Conservation (phyloP, 176 grass and related monocot genomes). For the Oryza officinalis region DNA sequence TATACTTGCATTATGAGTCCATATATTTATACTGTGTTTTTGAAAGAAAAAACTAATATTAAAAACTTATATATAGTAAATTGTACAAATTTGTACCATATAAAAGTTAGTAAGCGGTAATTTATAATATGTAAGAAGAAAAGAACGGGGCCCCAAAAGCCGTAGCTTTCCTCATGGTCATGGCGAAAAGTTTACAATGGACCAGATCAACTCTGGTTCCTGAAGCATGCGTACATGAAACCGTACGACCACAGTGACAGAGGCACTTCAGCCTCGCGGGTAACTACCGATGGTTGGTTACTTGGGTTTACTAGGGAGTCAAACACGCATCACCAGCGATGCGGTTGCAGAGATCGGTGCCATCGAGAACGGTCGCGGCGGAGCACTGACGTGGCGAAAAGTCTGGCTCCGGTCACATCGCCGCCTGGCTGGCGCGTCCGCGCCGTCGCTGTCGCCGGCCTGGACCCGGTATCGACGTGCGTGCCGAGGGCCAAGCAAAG, state of each 20-base stretch:
- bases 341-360: background rate
- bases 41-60: no score
- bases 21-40: no score
- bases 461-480: slow-evolving; percentile 7
- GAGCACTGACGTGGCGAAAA: slow-evolving; percentile 13
- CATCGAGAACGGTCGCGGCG: background rate
- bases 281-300: background rate
- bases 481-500: background rate
- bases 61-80: no score
- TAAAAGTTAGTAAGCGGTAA: no score
- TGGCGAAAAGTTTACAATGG: no score
- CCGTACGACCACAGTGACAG: no score
- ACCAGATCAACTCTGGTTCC: background rate
- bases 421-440: background rate
- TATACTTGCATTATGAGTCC: no score
- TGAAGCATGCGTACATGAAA: background rate
- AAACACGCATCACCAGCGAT: background rate
- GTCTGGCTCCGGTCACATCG: slow-evolving; percentile 38
- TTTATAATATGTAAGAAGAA: no score
- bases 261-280: background rate
- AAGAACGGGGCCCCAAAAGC: no score
- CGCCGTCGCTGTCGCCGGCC: slow-evolving; percentile 26
- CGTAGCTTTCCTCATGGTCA: no score
- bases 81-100: no score
- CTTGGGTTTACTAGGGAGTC: background rate